Evolutionary conservation across 2,329 filamentous ascomycete species (phyloP).

Genomic region (Orbilia brochopaga): DNA sequence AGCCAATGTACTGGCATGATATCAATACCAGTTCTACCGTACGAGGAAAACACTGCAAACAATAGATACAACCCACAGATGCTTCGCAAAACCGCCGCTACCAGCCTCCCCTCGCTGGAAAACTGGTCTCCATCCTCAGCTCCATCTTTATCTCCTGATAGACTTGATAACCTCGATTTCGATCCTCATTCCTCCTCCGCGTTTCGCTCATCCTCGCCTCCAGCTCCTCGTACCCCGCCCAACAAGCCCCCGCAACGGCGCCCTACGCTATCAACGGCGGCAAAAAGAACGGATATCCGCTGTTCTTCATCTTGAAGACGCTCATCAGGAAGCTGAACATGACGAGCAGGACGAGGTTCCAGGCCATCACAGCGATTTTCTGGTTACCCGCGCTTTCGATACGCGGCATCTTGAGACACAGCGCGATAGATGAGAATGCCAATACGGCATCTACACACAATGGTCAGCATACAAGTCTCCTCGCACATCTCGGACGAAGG

Average conservation of each 20-base stretch:
- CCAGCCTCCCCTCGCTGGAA: too few species aligned
- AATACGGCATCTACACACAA: constrained; percentile 71
- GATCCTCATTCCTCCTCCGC: neutral
- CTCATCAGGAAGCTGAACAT: constrained; percentile 95
- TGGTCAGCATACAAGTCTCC: constrained; percentile 18
- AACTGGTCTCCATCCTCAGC: too few species aligned
- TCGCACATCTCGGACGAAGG: too few species aligned
- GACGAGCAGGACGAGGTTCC: constrained; percentile 76
- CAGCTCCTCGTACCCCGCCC: neutral
- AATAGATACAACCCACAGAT: too few species aligned
- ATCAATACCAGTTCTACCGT: too few species aligned
- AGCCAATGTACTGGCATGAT: too few species aligned
- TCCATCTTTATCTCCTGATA: neutral
- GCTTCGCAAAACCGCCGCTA: too few species aligned
- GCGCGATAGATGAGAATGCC: constrained; percentile 86
- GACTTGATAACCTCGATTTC: neutral
- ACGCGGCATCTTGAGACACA: constrained; percentile 90
- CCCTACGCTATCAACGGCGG: constrained; percentile 73
- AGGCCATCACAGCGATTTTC: constrained; percentile 79
- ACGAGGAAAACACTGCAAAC: too few species aligned
- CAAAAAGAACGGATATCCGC: constrained; percentile 89
- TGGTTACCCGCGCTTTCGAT: constrained; percentile 78
- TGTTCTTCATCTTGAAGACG: constrained; percentile 92
- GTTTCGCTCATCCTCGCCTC: neutral
- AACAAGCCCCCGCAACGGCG: constrained; percentile 2